Evolutionary conservation across 768 basidiomycete genomes (phyloP).

Genomic region (Phanerodontia chrysosporium): DNA sequence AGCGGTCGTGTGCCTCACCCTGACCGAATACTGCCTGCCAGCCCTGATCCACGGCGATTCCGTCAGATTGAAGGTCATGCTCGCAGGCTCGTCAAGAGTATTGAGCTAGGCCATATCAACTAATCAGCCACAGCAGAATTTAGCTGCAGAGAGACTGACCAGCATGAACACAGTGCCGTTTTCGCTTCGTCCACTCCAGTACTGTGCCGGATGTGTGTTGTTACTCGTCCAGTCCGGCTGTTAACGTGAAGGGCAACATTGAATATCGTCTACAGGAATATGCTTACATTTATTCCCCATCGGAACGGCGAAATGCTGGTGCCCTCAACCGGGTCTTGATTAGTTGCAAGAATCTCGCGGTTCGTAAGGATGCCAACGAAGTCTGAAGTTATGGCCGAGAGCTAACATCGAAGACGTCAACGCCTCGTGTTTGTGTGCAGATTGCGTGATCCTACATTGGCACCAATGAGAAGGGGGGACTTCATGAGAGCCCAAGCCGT

Average conservation of each 20-base stretch:
- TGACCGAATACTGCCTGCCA: slow-evolving; percentile 59
- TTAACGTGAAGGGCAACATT: neutral
- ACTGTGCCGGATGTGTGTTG: slow-evolving; percentile 57
- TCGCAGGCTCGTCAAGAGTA: slow-evolving; percentile 48
- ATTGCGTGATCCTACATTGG: slow-evolving; percentile 24
- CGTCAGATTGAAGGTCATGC: slow-evolving; percentile 58
- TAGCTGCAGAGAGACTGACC: slow-evolving; percentile 28
- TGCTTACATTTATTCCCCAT: slow-evolving; percentile 61
- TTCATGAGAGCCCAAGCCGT: slow-evolving; percentile 73
- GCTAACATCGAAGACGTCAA: slow-evolving; percentile 26
- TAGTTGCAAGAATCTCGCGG: slow-evolving; percentile 61
- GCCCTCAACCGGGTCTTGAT: slow-evolving; percentile 62
- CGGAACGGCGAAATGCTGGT: slow-evolving; percentile 62
- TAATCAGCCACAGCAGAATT: neutral
- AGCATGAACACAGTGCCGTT: slow-evolving; percentile 69
- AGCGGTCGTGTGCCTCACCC: slow-evolving; percentile 36
- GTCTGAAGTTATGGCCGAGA: slow-evolving; percentile 46
- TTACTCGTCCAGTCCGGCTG: slow-evolving; percentile 37
- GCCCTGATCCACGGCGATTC: slow-evolving; percentile 72
- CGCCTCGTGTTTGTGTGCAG: neutral
- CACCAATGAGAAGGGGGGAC: slow-evolving; percentile 60
- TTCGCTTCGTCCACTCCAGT: slow-evolving; percentile 64
- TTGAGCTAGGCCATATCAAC: slow-evolving; percentile 42
- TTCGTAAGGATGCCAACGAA: slow-evolving; percentile 57
- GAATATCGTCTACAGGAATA: neutral